Evolutionary conservation across 1,284 basidiomycete species (phyloP).

Genomic region (Apiotrichum veenhuisii): DNA sequence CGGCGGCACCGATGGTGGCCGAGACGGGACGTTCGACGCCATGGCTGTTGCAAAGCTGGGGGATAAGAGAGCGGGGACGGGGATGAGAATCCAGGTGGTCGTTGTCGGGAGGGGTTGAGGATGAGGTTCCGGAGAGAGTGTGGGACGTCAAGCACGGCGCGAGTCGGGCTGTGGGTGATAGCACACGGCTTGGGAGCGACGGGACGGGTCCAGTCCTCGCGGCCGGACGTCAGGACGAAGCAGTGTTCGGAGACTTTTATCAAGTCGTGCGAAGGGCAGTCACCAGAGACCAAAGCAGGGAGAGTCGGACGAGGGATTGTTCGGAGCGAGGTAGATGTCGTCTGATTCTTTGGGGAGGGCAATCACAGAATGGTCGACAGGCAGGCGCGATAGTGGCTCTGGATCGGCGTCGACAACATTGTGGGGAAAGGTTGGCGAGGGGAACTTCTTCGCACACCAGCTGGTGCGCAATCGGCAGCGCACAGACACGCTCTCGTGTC

Average conservation of each 20-base stretch:
- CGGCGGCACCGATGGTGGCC: background rate
- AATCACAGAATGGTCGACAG: too few relatives aligned
- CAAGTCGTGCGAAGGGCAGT: too few relatives aligned
- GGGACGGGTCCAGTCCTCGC: background rate
- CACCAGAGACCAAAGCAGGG: background rate
- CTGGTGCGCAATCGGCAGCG: too few relatives aligned
- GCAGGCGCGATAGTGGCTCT: too few relatives aligned
- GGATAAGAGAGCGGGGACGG: background rate
- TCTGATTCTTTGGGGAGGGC: too few relatives aligned
- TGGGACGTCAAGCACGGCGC: background rate
- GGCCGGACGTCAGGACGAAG: background rate
- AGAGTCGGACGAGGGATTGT: too few relatives aligned
- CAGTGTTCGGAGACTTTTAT: background rate
- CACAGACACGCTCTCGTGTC: too few relatives aligned
- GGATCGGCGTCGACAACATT: too few relatives aligned
- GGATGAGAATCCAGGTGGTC: background rate
- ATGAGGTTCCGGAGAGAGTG: background rate
- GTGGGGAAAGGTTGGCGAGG: too few relatives aligned
- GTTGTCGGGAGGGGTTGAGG: background rate
- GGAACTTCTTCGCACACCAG: too few relatives aligned
- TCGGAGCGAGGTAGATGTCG: too few relatives aligned
- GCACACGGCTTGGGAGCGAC: background rate
- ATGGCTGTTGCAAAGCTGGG: background rate
- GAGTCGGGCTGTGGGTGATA: background rate
- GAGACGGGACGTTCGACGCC: background rate